A percentile compares a stretch with the other conserved stretches of the same genome.
Evolutionary conservation across 2,329 filamentous ascomycete species (phyloP).

Genomic region (Monilinia fructigena): DNA sequence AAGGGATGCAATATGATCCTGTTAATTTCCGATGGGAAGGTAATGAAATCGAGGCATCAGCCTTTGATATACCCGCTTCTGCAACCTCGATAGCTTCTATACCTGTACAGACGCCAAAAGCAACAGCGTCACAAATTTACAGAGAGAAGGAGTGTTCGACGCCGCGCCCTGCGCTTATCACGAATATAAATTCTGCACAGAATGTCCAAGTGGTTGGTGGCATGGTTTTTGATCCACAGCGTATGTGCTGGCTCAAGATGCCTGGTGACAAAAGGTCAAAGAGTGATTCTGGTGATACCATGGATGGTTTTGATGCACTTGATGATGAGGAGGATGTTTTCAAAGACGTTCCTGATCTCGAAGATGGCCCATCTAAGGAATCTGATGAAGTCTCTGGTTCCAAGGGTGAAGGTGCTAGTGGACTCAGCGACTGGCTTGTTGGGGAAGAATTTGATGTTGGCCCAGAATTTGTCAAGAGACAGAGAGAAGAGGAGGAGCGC

Average conservation of each 20-base stretch:
- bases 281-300: constrained; percentile 53
- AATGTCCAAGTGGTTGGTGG: constrained; percentile 93
- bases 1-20: constrained; percentile 96
- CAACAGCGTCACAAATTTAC: constrained; percentile 48
- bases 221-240: constrained; percentile 96
- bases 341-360: constrained; percentile 88
- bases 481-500: constrained; percentile 85
- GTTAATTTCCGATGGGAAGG: constrained; percentile 88
- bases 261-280: constrained; percentile 47
- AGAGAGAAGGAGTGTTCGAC: constrained; percentile 59
- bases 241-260: constrained; percentile 96
- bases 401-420: constrained; percentile 49
- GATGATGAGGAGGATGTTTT: constrained; percentile 93
- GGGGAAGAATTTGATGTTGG: constrained; percentile 98
- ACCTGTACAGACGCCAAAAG: constrained; percentile 46
- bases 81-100: constrained; percentile 54
- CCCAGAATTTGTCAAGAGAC: constrained; percentile 84
- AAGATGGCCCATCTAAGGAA: constrained; percentile 53
- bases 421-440: constrained; percentile 72
- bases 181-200: constrained; percentile 79
- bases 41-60: constrained; percentile 80
- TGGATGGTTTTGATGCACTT: constrained; percentile 65
- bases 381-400: constrained; percentile 50
- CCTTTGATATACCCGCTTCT: constrained; percentile 67
- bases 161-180: constrained; percentile 77